Conservation (phyloP, 495 filamentous ascomycete species). For the Penicillium roqueforti region DNA sequence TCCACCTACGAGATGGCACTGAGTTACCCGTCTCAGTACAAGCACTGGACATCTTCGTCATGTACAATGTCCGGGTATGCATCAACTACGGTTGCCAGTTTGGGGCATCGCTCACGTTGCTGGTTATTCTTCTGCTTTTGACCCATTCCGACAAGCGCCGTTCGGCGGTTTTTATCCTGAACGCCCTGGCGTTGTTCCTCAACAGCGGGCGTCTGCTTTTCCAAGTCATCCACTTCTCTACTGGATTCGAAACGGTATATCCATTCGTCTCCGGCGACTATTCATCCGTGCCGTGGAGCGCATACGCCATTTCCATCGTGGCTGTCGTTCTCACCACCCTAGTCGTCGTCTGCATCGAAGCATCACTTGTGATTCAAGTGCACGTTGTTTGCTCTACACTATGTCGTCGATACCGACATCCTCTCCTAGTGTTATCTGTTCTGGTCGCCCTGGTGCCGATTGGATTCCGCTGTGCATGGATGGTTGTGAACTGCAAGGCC, state of each 20-base stretch:
- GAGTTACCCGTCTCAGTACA: slow-evolving; percentile 47
- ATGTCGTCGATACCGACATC: slow-evolving; percentile 35
- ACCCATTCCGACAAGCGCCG: slow-evolving; percentile 58
- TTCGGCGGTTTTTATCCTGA: slow-evolving; percentile 60
- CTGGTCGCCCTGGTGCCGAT: slow-evolving; percentile 53
- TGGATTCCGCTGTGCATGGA: slow-evolving; percentile 55
- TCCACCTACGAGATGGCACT: slow-evolving; percentile 50
- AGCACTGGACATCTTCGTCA: slow-evolving; percentile 45
- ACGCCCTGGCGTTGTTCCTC: slow-evolving; percentile 54
- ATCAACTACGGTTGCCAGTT: slow-evolving; percentile 72
- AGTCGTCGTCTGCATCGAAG: slow-evolving; percentile 56
- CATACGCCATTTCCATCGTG: slow-evolving; percentile 50
- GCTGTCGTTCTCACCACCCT: slow-evolving; percentile 53
- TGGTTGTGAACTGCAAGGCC: slow-evolving; percentile 51
- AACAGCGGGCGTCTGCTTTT: slow-evolving; percentile 60
- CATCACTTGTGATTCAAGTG: slow-evolving; percentile 70
- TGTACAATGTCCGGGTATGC: slow-evolving; percentile 49
- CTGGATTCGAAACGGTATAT: slow-evolving; percentile 56
- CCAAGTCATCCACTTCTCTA: slow-evolving; percentile 53
- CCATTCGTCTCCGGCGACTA: slow-evolving; percentile 55
- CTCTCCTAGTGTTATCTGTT: slow-evolving; percentile 47
- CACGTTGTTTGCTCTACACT: slow-evolving; percentile 55
- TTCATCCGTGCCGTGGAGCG: slow-evolving; percentile 41
- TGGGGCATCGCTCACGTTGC: slow-evolving; percentile 65
- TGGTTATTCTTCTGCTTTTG: slow-evolving; percentile 60